Conservation (phyloP, 108 stramenopile species). For the Cyclotella distinguenda region DNA sequence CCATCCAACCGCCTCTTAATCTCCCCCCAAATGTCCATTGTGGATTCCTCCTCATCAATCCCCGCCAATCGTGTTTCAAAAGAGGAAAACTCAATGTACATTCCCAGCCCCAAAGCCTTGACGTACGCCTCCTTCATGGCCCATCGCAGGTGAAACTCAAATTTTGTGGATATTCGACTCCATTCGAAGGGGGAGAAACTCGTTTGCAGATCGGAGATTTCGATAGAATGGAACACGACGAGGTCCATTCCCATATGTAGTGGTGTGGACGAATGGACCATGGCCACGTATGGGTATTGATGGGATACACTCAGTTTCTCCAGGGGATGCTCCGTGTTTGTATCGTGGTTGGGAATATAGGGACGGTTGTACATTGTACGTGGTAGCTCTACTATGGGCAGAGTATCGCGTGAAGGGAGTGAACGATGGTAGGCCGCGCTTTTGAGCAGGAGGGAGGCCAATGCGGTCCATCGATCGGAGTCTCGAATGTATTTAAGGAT, state of each 20-base stretch:
- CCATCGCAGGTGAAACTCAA: slow-evolving; percentile 81
- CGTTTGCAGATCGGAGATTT: too few species aligned
- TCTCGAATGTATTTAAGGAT: slow-evolving; percentile 47
- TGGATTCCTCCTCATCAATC: slow-evolving; percentile 10
- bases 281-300: slow-evolving; percentile 76
- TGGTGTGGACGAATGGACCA: slow-evolving; percentile 33
- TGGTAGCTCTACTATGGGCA: slow-evolving; percentile 57
- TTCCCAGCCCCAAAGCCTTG: slow-evolving; percentile 78
- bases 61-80: slow-evolving; percentile 54
- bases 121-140: slow-evolving; percentile 85
- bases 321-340: neutral
- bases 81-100: slow-evolving; percentile 55
- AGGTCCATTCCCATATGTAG: slow-evolving; percentile 59
- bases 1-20: too few species aligned
- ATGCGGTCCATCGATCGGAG: slow-evolving; percentile 58
- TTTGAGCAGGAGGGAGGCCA: slow-evolving; percentile 66
- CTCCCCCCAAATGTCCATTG: too few species aligned
- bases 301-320: slow-evolving; percentile 69
- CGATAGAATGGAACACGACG: slow-evolving; percentile 71
- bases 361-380: slow-evolving; percentile 69
- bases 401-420: neutral
- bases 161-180: slow-evolving; percentile 48
- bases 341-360: slow-evolving; percentile 51
- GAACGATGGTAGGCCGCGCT: slow-evolving; percentile 58
- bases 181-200: slow-evolving; percentile 65